A percentile compares a stretch with the other conserved stretches of the same genome.
Evolutionary conservation across 2,329 filamentous ascomycete species (phyloP).

Genomic region (Taxawa tesnikishii): DNA sequence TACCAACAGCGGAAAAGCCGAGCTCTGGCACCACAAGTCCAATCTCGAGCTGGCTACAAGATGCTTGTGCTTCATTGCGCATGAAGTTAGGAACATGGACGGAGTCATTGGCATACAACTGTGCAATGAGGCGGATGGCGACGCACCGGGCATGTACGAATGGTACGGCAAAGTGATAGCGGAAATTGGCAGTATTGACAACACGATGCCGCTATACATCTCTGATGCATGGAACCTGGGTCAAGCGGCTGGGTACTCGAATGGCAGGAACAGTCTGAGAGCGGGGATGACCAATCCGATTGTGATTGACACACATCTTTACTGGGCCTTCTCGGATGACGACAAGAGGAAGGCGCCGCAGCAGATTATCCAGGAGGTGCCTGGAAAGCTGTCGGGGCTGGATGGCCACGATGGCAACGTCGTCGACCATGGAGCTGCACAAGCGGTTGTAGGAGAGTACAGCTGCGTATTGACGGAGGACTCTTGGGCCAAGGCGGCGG

Average conservation of each 20-base stretch:
- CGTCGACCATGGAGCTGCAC: slow-evolving; percentile 35
- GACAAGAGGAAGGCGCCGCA: slow-evolving; percentile 40
- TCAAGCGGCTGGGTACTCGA: slow-evolving; percentile 32
- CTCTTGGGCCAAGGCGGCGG: slow-evolving; percentile 30
- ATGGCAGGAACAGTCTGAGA: slow-evolving; percentile 24
- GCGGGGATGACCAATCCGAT: slow-evolving; percentile 30
- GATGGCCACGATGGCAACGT: slow-evolving; percentile 36
- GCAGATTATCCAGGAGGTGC: slow-evolving; percentile 36
- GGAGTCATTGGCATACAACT: slow-evolving; percentile 45
- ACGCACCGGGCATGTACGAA: slow-evolving; percentile 39
- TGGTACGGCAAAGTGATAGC: slow-evolving; percentile 43
- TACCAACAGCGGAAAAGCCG: slow-evolving; percentile 38
- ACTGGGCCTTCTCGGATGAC: slow-evolving; percentile 44
- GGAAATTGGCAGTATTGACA: slow-evolving; percentile 35
- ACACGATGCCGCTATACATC: slow-evolving; percentile 42
- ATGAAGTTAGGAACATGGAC: slow-evolving; percentile 30
- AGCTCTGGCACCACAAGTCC: slow-evolving; percentile 34
- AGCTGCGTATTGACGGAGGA: slow-evolving; percentile 42
- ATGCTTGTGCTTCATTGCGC: slow-evolving; percentile 38
- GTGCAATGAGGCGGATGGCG: slow-evolving; percentile 42
- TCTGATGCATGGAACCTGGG: slow-evolving; percentile 45
- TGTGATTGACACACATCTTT: slow-evolving; percentile 46
- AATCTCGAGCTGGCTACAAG: slow-evolving; percentile 35
- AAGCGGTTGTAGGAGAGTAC: slow-evolving; percentile 46
- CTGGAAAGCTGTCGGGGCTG: slow-evolving; percentile 31